These are phyloP conservation scores for Clonostachys sp. DNA, from an alignment of 2,329 filamentous ascomycete genomes.

Conservation along the genomic window DNA sequence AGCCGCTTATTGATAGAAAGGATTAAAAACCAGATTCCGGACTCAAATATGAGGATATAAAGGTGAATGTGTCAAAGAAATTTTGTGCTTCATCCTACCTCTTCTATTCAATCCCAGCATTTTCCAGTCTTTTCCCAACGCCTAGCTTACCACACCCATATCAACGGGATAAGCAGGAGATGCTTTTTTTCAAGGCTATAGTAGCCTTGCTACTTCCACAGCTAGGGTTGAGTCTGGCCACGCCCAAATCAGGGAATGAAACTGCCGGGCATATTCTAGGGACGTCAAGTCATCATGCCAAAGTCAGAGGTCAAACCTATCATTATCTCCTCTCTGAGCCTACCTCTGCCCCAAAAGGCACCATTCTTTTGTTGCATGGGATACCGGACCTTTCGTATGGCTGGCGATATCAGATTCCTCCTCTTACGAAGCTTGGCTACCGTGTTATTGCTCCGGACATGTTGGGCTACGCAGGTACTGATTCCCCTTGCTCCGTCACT, in stretches of 20 bases:
- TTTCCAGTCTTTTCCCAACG: too few species aligned
- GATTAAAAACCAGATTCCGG: too few species aligned
- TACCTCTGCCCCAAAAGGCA: slow-evolving; percentile 23
- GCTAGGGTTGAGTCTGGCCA: not conserved
- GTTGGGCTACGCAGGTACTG: slow-evolving; percentile 75
- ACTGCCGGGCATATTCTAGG: not conserved
- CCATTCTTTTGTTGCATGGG: slow-evolving; percentile 56
- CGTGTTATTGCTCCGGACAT: slow-evolving; percentile 75
- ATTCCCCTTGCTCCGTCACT: slow-evolving; percentile 49
- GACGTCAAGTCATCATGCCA: slow-evolving; percentile 1
- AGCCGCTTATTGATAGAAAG: too few species aligned
- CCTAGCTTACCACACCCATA: too few species aligned
- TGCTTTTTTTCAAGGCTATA: not conserved
- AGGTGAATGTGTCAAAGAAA: too few species aligned
- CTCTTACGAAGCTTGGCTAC: slow-evolving; percentile 61
- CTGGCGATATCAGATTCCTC: slow-evolving; percentile 80
- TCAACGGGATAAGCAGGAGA: not conserved
- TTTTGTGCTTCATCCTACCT: too few species aligned
- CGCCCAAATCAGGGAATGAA: not conserved
- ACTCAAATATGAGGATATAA: too few species aligned
- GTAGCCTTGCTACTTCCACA: not conserved
- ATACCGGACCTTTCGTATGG: slow-evolving; percentile 74
- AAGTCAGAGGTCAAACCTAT: slow-evolving; percentile 40
- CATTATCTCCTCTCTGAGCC: slow-evolving; percentile 50
- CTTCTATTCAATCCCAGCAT: too few species aligned